Base-by-base conservation (phyloP, 1,284 basidiomycete genomes). In the Inonotus hispidus region DNA sequence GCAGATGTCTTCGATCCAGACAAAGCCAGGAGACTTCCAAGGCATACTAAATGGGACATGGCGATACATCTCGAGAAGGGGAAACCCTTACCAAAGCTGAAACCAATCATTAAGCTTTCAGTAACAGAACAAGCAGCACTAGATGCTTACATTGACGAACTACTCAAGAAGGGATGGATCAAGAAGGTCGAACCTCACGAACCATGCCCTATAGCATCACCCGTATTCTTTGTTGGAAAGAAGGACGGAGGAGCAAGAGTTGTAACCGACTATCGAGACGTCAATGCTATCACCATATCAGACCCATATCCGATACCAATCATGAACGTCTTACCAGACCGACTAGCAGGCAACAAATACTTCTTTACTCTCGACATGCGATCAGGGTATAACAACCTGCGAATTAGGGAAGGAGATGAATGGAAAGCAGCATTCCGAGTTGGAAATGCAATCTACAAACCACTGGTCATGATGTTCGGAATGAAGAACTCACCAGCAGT, bases 351-450 rank as follows among this genome's bases (percentile, higher is more conserved):
- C n/a, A n/a, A n/a, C n/a, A 68, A 66, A 37, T 63, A 67, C 39
- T 79, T 75, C 64, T 73, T 71, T 5, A 75, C 75, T 55, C 58
- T 78, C 1, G 72, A 78, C 61, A 62, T 75, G 4, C 41, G 68
- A 21, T 68, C 63, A 46, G 73, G 72, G 1, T 76, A 72, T 66
- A 68, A 72, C 63, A 65, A 68, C 19, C 6, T 46, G 10, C 45
- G 21, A n/a, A 46, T 46, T 19, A 6, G 21, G 6, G 21, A 46
- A 23, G n/a, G 45, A 6, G 45, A 46, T n/a, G 21, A 46, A 19
- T 46, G 21, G 45, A 46, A 46, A 19, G 45, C 45, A n/a, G 45
- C 19, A 19, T 46, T 46, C 21, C 6, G 21, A n/a, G 19, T n/a
- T 6, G 19, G 19, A 8, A 6, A 8, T 8, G 21, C 10, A 46